A percentile compares a stretch with the other conserved stretches of the same genome.
phyloP scores from a whole-genome alignment of 352 stramenopile species.

The Phytopythium oedochilum region DNA sequence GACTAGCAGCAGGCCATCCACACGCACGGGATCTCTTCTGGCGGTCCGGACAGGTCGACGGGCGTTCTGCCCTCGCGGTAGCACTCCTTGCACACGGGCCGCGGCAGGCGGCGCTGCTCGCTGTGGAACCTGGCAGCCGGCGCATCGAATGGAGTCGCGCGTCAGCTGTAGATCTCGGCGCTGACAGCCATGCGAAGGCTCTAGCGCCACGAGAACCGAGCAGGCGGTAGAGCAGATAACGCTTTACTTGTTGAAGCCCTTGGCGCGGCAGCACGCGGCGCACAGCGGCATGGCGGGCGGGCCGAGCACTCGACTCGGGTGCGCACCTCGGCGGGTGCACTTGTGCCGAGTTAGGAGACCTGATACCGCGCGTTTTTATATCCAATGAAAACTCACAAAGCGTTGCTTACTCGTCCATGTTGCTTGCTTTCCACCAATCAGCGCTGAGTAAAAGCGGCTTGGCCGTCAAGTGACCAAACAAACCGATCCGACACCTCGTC shows the following conservation, averaged over 20 bases:
- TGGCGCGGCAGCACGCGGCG: conserved; percentile 58
- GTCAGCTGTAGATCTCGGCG: no score
- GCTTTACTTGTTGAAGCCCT: conserved; percentile 74
- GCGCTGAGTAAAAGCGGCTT: no score
- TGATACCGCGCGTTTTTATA: conserved; percentile 11
- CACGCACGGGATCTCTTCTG: conserved; percentile 21
- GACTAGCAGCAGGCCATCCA: not conserved
- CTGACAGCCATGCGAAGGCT: not conserved
- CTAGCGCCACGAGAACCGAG: not conserved
- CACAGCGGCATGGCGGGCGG: conserved; percentile 54
- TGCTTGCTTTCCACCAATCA: no score
- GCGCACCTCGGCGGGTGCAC: not conserved
- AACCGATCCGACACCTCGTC: no score
- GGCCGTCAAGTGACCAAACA: no score
- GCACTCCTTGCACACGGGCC: conserved; percentile 74
- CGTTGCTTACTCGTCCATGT: no score
- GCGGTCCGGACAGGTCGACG: conserved; percentile 24
- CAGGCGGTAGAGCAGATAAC: not conserved
- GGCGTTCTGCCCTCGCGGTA: conserved; percentile 41
- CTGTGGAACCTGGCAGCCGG: conserved; percentile 45
- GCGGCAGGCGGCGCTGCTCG: conserved; percentile 36
- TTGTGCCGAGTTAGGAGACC: no score
- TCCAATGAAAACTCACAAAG: no score
- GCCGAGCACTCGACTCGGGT: not conserved
- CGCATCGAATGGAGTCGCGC: no score